Evolutionary conservation across 257 asterid species (phyloP), one percentile per base, ranked within the genome.

Genomic region (Nyctanthes arbortristis): DNA sequence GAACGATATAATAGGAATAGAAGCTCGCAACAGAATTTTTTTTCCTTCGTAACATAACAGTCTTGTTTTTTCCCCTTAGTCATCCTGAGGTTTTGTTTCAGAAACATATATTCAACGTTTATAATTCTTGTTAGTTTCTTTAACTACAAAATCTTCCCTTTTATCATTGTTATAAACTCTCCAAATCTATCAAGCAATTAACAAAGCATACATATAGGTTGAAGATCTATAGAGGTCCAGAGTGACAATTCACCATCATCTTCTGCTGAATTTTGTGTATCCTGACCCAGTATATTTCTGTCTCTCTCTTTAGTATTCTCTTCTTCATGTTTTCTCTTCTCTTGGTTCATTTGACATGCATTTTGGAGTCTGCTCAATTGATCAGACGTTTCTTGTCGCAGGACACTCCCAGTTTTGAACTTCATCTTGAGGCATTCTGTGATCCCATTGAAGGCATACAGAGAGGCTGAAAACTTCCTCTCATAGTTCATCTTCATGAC

Each of bases 141-240:
- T 52, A 66, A 33, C 56, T 40, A 62, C 10, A 10, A 20, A n/a
- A n/a, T n/a, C 9, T 35, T 22, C 7, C n/a, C n/a, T n/a, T 7
- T 36, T 20, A 31, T 18, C 5, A 3, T 37, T 33, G 31, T 61
- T 31, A 40, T 4, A 35, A 1, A 39, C 18, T 49, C 11, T n/a
- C 13, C 18, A 49, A 25, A 27, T 28, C 10, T 13, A 40, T 49
- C 16, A 66, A 56, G 43, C 45, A 71, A 73, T 63, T 70, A 34
- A 79, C 80, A 54, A 62, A 78, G 57, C 72, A 65, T 45, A 40
- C 82, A 75, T 4, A 80, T 78, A 12, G 86, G 64, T 27, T 83
- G 80, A 29, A 84, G 82, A 72, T 74, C 88, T 13, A 83, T 76
- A 25, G 84, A 83, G 62, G 64, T 80, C 88, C 85, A 77, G 9